Evolutionary conservation across 768 basidiomycete species (phyloP).

Genomic region (Boletus subcaerulescens): DNA sequence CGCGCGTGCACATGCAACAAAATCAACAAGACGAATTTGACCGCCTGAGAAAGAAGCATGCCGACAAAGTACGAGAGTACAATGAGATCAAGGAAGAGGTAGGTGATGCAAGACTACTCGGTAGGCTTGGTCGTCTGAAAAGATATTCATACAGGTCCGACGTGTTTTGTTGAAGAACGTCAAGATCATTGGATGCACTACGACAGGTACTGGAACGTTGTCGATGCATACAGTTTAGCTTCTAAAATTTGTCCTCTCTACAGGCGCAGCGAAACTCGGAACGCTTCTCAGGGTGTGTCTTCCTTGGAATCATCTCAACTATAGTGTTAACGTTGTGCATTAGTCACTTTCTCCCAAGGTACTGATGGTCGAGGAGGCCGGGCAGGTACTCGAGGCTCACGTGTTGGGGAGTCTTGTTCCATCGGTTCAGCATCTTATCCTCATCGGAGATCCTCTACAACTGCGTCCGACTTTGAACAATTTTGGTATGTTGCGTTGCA

Average conservation of each 20-base stretch:
- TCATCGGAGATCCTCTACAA: conserved; percentile 80
- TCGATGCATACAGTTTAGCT: neutral
- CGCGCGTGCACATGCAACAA: conserved; percentile 32
- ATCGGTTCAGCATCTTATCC: conserved; percentile 68
- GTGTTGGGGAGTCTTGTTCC: conserved; percentile 61
- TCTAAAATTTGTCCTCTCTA: neutral
- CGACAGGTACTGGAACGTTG: conserved; percentile 49
- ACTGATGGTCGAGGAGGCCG: conserved; percentile 76
- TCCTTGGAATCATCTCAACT: neutral
- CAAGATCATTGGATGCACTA: conserved; percentile 74
- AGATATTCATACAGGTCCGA: conserved; percentile 40
- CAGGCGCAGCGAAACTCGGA: conserved; percentile 67
- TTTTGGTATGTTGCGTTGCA: conserved; percentile 42
- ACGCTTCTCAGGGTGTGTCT: conserved; percentile 51
- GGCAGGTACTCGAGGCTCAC: conserved; percentile 80
- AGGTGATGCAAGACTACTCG: conserved; percentile 5
- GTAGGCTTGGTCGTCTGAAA: neutral
- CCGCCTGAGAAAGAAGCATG: conserved; percentile 36
- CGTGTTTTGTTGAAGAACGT: conserved; percentile 50
- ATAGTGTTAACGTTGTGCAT: neutral
- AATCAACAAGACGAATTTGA: conserved; percentile 42
- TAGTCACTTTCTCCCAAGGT: conserved; percentile 60
- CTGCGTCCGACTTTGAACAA: conserved; percentile 67
- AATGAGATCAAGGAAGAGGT: conserved; percentile 56
- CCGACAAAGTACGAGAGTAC: conserved; percentile 36